Conservation (phyloP, 2,329 filamentous ascomycete species). For the Sporothrix schenckii region DNA sequence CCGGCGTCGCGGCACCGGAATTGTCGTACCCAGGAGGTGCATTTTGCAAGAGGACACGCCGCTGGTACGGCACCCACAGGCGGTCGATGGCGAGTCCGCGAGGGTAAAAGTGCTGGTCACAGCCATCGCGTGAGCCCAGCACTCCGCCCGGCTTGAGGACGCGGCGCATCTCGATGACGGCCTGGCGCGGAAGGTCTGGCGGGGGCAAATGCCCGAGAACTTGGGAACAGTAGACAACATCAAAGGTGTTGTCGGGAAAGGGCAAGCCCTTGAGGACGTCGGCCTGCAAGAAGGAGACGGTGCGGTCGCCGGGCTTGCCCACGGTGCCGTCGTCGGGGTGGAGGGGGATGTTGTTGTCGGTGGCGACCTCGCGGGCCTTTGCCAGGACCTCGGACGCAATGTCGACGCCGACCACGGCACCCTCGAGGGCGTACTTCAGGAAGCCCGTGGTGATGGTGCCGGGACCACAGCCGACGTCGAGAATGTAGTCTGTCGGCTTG, state of each 20-base stretch:
- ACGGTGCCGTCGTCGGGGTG: constrained; percentile 24
- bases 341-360: constrained; percentile 36
- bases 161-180: constrained; percentile 48
- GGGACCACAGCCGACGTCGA: constrained; percentile 55
- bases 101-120: constrained; percentile 43
- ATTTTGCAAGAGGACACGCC: constrained; percentile 31
- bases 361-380: constrained; percentile 31
- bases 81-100: constrained; percentile 37
- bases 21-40: constrained; percentile 31
- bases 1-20: constrained; percentile 40
- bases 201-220: constrained; percentile 48
- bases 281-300: constrained; percentile 39
- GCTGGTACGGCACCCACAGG: constrained; percentile 40
- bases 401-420: constrained; percentile 49
- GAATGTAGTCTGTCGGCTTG: constrained; percentile 45
- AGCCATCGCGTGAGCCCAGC: constrained; percentile 44
- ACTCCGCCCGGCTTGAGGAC: constrained; percentile 50
- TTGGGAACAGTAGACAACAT: constrained; percentile 50
- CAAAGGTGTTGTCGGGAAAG: constrained; percentile 47
- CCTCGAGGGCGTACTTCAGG: constrained; percentile 46
- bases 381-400: constrained; percentile 41
- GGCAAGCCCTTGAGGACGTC: constrained; percentile 46
- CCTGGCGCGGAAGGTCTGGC: constrained; percentile 39
- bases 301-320: constrained; percentile 21
- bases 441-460: constrained; percentile 54